Percentiles rank a stretch among this genome's conserved stretches.
These are phyloP conservation scores for Kurtzmaniella cleridarum DNA, from an alignment of 805 yeast genomes.

Conservation along the genomic window DNA sequence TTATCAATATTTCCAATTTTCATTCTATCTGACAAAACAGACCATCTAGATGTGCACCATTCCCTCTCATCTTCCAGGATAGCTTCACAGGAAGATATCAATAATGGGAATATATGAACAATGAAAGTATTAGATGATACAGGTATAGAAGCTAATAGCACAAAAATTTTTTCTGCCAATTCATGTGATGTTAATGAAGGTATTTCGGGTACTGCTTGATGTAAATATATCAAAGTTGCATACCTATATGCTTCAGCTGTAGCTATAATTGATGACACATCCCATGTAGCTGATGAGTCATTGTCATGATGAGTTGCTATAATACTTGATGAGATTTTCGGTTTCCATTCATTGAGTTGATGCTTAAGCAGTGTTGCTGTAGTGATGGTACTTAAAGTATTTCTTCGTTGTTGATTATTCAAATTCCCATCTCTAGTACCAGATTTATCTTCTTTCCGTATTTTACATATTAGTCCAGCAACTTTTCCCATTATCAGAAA, in stretches of 20 bases:
- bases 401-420: slow-evolving; percentile 12
- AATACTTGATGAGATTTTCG: slow-evolving; percentile 36
- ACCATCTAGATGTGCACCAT: slow-evolving; percentile 61
- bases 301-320: slow-evolving; percentile 13
- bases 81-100: slow-evolving; percentile 65
- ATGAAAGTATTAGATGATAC: slow-evolving; percentile 49
- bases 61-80: slow-evolving; percentile 51
- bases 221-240: slow-evolving; percentile 54
- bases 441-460: slow-evolving; percentile 23
- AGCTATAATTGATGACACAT: slow-evolving; percentile 54
- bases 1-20: slow-evolving; percentile 66
- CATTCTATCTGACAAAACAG: slow-evolving; percentile 43
- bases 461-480: slow-evolving; percentile 49
- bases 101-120: slow-evolving; percentile 59
- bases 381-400: slow-evolving; percentile 45
- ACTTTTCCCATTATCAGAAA: slow-evolving; percentile 63
- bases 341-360: slow-evolving; percentile 54
- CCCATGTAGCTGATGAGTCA: slow-evolving; percentile 33
- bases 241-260: slow-evolving; percentile 68
- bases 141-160: slow-evolving; percentile 60
- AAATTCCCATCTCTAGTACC: too few relatives aligned
- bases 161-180: slow-evolving; percentile 55
- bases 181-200: slow-evolving; percentile 50
- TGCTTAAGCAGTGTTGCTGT: slow-evolving; percentile 50
- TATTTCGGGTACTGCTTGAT: slow-evolving; percentile 68